Evolutionary conservation across 78 protist genomes (phyloP).

Genomic region (Blattamonas nauphoetae): DNA sequence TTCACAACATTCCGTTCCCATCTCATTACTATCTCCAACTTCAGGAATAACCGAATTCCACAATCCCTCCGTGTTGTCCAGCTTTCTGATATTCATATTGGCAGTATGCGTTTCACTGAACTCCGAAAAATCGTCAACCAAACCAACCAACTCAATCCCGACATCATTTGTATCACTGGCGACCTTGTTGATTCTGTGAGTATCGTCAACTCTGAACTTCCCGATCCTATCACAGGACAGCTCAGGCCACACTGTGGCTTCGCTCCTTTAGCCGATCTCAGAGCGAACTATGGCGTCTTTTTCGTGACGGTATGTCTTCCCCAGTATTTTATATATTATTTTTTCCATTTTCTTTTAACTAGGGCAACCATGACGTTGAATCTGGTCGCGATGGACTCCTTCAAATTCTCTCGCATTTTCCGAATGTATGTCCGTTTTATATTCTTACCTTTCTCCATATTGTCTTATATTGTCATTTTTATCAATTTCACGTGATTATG

Average conservation of each 20-base stretch:
- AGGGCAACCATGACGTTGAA: background rate
- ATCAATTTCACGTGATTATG: background rate
- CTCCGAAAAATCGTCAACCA: background rate
- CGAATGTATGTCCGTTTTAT: no score
- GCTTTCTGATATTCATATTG: background rate
- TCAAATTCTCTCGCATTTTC: background rate
- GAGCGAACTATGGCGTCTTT: background rate
- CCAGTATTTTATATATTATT: no score
- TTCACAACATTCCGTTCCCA: no score
- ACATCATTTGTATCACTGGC: background rate
- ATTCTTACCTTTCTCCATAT: no score
- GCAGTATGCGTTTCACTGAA: background rate
- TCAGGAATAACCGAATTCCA: no score
- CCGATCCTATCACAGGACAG: background rate
- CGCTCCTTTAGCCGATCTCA: background rate
- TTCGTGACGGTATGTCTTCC: background rate
- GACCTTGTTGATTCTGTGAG: background rate
- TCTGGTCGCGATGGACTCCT: background rate
- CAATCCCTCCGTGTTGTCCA: no score
- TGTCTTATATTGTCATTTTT: background rate
- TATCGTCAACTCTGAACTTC: background rate
- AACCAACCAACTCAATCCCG: background rate
- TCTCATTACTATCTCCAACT: no score
- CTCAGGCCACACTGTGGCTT: no score
- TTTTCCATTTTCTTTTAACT: no score